These are phyloP conservation scores for Anacardium occidentale DNA, from an alignment of 345 rosid species.

Conservation along the genomic window DNA sequence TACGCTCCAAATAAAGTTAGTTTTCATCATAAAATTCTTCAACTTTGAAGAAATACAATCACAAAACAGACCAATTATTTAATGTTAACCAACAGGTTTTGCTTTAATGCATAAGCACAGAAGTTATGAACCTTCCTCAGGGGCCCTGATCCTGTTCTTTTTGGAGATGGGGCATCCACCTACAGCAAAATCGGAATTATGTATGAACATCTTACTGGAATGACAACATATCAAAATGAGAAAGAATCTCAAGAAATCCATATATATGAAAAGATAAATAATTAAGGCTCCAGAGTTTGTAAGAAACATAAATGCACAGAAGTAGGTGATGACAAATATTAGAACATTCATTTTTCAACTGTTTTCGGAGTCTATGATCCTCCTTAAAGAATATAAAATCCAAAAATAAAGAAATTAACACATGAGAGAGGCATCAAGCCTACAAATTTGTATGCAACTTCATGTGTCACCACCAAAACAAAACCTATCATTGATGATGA, in stretches of 20 bases:
- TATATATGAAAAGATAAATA: not conserved
- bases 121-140: slow-evolving; percentile 62
- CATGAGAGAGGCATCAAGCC: not conserved
- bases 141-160: slow-evolving; percentile 70
- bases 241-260: not conserved
- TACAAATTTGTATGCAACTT: not conserved
- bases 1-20: not conserved
- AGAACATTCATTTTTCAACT: not conserved
- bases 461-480: not conserved
- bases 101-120: not conserved
- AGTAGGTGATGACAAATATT: not conserved
- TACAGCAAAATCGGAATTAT: slow-evolving; percentile 22
- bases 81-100: not conserved
- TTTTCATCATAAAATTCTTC: not conserved
- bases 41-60: not conserved
- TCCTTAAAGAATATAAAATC: not conserved
- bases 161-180: slow-evolving; percentile 50
- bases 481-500: not conserved
- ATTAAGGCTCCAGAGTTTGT: not conserved
- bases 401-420: not conserved
- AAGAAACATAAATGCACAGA: not conserved
- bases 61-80: not conserved
- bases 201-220: not conserved
- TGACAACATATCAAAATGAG: not conserved
- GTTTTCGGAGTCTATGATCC: not conserved